Evolutionary conservation across 768 basidiomycete species (phyloP).

Genomic region (Leccinellum albellum): DNA sequence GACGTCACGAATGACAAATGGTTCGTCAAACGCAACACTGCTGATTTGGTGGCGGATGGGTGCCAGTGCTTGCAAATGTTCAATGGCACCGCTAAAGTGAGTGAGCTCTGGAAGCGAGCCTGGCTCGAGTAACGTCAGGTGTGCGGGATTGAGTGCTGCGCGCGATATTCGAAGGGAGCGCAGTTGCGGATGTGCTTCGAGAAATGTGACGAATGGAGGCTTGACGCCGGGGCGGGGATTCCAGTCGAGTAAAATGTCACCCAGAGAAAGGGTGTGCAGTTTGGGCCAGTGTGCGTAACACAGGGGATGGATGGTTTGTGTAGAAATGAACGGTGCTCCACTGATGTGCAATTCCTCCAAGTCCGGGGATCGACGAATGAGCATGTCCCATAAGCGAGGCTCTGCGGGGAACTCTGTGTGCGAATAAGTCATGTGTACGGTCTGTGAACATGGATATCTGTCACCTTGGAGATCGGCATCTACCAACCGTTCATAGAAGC

Average conservation of each 20-base stretch:
- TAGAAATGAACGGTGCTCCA: slow-evolving; percentile 28
- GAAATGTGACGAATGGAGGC: slow-evolving; percentile 61
- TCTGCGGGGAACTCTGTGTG: slow-evolving; percentile 24
- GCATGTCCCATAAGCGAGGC: slow-evolving; percentile 61
- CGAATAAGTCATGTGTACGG: slow-evolving; percentile 2
- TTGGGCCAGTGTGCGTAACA: slow-evolving; percentile 65
- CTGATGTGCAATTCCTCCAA: slow-evolving; percentile 59
- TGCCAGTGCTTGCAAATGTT: slow-evolving; percentile 61
- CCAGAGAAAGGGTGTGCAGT: slow-evolving; percentile 56
- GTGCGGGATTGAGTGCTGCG: slow-evolving; percentile 49
- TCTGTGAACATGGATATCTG: neutral
- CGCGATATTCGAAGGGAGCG: slow-evolving; percentile 49
- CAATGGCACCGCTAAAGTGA: slow-evolving; percentile 63
- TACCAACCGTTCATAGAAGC: slow-evolving; percentile 58
- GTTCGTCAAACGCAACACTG: slow-evolving; percentile 59
- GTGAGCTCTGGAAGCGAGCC: slow-evolving; percentile 47
- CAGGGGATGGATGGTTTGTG: slow-evolving; percentile 50
- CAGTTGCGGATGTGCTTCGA: slow-evolving; percentile 60
- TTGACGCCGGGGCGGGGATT: slow-evolving; percentile 39
- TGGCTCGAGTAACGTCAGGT: slow-evolving; percentile 47
- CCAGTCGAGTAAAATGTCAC: slow-evolving; percentile 65
- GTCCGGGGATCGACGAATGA: slow-evolving; percentile 58
- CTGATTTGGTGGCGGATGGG: slow-evolving; percentile 45
- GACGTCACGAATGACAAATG: slow-evolving; percentile 63
- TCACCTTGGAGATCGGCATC: slow-evolving; percentile 55